phyloP scores from a whole-genome alignment of 202 grass and related monocot genomes.

The Panicum hallii region DNA sequence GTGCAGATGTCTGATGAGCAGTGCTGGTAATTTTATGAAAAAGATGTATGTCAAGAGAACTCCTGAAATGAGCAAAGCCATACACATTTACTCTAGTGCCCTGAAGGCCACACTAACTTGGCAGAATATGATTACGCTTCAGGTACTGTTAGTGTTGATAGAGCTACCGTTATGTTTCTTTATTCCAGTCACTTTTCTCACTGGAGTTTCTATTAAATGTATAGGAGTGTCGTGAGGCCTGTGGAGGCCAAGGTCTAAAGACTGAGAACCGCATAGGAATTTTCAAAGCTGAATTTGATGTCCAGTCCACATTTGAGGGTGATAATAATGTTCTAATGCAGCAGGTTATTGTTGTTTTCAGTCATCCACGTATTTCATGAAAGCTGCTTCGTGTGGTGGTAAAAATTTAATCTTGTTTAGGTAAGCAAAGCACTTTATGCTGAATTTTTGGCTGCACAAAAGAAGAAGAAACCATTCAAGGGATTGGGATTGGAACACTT shows the following conservation, averaged over 20 bases:
- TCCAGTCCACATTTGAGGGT: constrained; percentile 97
- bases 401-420: constrained; percentile 56
- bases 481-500: constrained; percentile 90
- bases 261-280: constrained; percentile 91
- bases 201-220: constrained; percentile 37
- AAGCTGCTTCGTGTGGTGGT: constrained; percentile 35
- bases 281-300: constrained; percentile 98
- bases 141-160: constrained; percentile 61
- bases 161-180: constrained; percentile 11
- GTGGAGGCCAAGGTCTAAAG: constrained; percentile 96
- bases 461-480: constrained; percentile 73
- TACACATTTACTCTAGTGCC: constrained; percentile 98
- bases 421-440: constrained; percentile 95
- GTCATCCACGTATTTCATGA: constrained; percentile 29
- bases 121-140: constrained; percentile 95
- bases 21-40: constrained; percentile 90
- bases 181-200: constrained; percentile 41
- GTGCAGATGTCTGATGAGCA: constrained; percentile 88
- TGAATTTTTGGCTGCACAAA: constrained; percentile 71
- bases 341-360: constrained; percentile 68
- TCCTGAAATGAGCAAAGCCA: constrained; percentile 76
- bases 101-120: constrained; percentile 90
- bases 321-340: constrained; percentile 98
- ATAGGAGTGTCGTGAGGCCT: constrained; percentile 95
- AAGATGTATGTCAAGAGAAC: constrained; percentile 79